Evolutionary conservation across 768 basidiomycete genomes (phyloP), one percentile per base, ranked within the genome.

Genomic region (Lenzites betulinus): DNA sequence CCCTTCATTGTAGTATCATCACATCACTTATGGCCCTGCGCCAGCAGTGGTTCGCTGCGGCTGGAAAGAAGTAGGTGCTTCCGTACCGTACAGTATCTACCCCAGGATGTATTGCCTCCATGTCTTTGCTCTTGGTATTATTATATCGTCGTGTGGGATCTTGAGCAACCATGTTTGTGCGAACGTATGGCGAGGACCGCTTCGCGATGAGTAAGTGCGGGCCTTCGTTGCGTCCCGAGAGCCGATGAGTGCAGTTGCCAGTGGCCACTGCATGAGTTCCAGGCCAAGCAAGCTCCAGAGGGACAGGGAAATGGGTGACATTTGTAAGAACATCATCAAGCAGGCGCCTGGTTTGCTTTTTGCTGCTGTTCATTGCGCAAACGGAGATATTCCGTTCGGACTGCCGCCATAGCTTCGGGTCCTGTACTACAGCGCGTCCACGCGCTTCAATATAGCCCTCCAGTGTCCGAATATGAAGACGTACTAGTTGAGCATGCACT

Each of bases 401-500:
- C 82, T 35, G 75, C 71, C 59, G 89, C 84, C 88, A 92, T 90
- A 11, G 85, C 82, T 63, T 89, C 88, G 30, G 87, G 84, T 2
- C 84, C 83, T 7, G 90, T 92, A 70, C 90, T 92, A 52, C 3
- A 43, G n/a, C 16, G 13, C 2, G 16, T 15, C 26, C 38, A 28
- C 1, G 20, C 20, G 41, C 13, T 22, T 26, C 18, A 39, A 26
- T n/a, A 13, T 12, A 12, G 18, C 42, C 33, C 30, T 6, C 18
- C 25, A 39, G 38, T 12, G 8, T 51, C 41, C 8, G 20, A 23
- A 16, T 18, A 18, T 38, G 47, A 16, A 12, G 8, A 78, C 90
- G 69, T 69, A 94, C 93, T 84, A 92, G 70, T 86, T 83, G 15
- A 87, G 68, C 83, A 95, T 88, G 71, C 93, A 95, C 1, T 82